phyloP scores from a whole-genome alignment of 1,284 basidiomycete species.

The Apiotrichum montevideense region DNA sequence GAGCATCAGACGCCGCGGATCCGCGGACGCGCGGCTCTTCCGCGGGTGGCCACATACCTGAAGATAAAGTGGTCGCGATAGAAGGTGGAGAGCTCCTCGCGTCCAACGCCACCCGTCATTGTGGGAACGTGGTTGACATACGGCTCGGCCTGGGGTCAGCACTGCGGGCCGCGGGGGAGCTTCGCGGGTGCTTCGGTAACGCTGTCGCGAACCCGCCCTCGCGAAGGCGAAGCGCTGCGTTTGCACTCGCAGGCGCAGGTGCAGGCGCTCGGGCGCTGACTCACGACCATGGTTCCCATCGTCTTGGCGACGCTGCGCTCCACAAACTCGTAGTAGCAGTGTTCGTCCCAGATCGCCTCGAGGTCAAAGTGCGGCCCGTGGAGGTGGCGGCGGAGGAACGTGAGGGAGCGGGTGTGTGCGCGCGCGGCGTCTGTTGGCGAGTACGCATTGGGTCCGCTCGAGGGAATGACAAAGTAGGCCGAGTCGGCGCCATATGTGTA shows the following conservation, averaged over 20 bases:
- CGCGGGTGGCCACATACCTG: conserved; percentile 12
- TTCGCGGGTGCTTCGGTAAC: no score
- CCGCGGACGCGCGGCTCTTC: no score
- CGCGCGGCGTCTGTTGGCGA: conserved; percentile 11
- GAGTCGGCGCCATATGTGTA: conserved; percentile 9
- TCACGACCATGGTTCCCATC: conserved; percentile 29
- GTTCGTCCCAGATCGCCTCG: conserved; percentile 21
- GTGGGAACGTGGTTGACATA: conserved; percentile 31
- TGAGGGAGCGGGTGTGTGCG: conserved; percentile 15
- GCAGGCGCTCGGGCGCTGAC: conserved; percentile 1
- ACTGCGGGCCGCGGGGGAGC: no score
- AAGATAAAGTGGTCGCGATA: conserved; percentile 47
- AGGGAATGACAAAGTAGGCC: conserved; percentile 19
- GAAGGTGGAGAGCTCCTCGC: conserved; percentile 52
- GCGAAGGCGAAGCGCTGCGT: no score
- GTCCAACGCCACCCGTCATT: conserved; percentile 53
- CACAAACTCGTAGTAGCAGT: conserved; percentile 22
- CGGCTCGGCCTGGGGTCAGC: conserved; percentile 14
- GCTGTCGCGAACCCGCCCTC: no score
- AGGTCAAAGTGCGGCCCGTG: conserved; percentile 20
- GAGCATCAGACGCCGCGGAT: not conserved
- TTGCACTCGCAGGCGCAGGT: no score
- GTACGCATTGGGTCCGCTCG: conserved; percentile 15
- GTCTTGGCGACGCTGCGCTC: conserved; percentile 27
- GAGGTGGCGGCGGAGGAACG: conserved; percentile 14